phyloP scores from a whole-genome alignment of 768 basidiomycete species.

The Bullera alba region DNA sequence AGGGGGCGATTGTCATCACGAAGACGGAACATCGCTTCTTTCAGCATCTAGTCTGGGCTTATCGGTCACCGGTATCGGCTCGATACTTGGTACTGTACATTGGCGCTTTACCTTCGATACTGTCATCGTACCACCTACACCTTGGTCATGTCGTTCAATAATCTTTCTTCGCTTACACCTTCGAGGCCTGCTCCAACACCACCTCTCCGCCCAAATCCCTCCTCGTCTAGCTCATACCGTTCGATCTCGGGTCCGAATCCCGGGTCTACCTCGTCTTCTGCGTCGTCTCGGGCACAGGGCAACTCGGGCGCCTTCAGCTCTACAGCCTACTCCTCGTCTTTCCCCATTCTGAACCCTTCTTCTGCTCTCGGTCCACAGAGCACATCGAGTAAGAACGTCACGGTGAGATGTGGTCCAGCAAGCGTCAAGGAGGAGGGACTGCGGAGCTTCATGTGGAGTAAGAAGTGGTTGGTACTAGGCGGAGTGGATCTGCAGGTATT shows the following conservation, averaged over 20 bases:
- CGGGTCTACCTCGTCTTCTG: not conserved
- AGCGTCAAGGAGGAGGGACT: conserved; percentile 92
- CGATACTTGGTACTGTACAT: too few species aligned
- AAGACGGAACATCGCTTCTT: too few species aligned
- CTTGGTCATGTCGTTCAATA: conserved; percentile 19
- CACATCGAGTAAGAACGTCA: conserved; percentile 2
- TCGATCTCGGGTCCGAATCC: not conserved
- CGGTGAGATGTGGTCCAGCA: conserved; percentile 55
- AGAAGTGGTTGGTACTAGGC: conserved; percentile 80
- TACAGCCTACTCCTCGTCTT: conserved; percentile 27
- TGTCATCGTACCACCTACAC: not conserved
- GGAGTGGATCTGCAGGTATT: conserved; percentile 73
- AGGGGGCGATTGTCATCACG: too few species aligned
- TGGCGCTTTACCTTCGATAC: not conserved
- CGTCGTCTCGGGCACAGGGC: not conserved
- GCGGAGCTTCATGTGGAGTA: conserved; percentile 82
- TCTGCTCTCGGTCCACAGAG: conserved; percentile 1
- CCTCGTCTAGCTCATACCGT: not conserved
- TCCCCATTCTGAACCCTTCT: conserved; percentile 16
- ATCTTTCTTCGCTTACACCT: conserved; percentile 23
- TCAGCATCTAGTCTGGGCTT: too few species aligned
- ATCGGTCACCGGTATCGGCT: too few species aligned
- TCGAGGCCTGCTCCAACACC: conserved; percentile 34
- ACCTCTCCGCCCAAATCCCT: conserved; percentile 8
- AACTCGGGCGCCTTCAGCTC: conserved; percentile 22